Evolutionary conservation across 495 filamentous ascomycete genomes (phyloP), one percentile per base, ranked within the genome.

Genomic region (Xylaria castorea): DNA sequence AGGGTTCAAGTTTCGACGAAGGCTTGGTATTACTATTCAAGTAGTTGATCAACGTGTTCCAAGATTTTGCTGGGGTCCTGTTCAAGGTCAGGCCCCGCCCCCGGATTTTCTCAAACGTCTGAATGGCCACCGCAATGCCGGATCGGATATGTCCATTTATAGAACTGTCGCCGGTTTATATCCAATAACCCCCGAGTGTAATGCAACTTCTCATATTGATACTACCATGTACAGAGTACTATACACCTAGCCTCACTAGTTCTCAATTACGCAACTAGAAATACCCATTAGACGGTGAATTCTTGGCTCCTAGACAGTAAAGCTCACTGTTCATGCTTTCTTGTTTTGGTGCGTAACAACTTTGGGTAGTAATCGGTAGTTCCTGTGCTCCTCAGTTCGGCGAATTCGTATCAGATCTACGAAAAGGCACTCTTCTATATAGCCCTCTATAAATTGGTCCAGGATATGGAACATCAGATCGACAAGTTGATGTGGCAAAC

Each of bases 291-390:
- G 38, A 44, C 16, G 38, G 27, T 64, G 36, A 64, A 7, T 3
- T 7, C 61, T 40, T 42, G 38, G 58, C 58, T 61, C 30, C 4
- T 38, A 38, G 30, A 38, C 9, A 22, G 6, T 18, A 6, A 61
- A 9, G 18, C 12, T 22, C 34, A 38, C 30, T 18, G 9, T 64
- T 30, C 36, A 25, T 64, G 61, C 22, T 16, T 30, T 38, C 12
- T 44, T 14, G 38, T 20, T n/a, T 44, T 44, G 38, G 38, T 44
- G 11, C 38, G 38, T 44, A 25, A 14, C 61, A 40, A 42, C 22
- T 7, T 64, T 64, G 25, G 61, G 61, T 64, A 7, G 36, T 25
- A 64, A 7, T 64, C 38, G 61, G 38, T 44, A 64, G 38, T 44
- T 40, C 38, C 9, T 44, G 25, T 64, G 38, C 9, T 64, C 36